Evolutionary conservation across 164 flowering plant species (phyloP).

Genomic region (Houttuynia cordata): DNA sequence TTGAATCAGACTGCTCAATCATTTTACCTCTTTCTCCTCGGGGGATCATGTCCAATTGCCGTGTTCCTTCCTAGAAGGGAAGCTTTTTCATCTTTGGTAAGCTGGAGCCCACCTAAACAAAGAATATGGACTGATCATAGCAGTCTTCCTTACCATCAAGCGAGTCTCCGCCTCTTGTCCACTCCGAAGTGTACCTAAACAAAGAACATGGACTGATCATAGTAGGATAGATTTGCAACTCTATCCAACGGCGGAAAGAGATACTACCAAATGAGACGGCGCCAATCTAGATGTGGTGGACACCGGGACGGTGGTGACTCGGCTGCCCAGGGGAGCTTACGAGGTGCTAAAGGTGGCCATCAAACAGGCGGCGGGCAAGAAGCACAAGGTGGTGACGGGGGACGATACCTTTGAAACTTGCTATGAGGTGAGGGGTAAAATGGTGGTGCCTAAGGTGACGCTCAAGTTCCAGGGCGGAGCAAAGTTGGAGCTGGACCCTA

Average conservation of each 20-base stretch:
- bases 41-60: too few relatives aligned
- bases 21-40: too few relatives aligned
- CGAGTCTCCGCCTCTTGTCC: too few relatives aligned
- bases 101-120: too few relatives aligned
- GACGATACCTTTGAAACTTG: slow-evolving; percentile 8
- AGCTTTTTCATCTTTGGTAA: too few relatives aligned
- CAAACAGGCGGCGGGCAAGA: background rate
- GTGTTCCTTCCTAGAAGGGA: too few relatives aligned
- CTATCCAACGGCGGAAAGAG: slow-evolving; percentile 1
- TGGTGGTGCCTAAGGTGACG: background rate
- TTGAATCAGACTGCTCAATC: too few relatives aligned
- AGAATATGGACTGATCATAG: too few relatives aligned
- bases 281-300: background rate
- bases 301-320: slow-evolving; percentile 1
- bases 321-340: background rate
- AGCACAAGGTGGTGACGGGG: background rate
- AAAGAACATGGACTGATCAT: too few relatives aligned
- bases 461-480: background rate
- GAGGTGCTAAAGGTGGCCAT: background rate
- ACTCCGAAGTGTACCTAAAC: too few relatives aligned
- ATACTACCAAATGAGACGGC: background rate
- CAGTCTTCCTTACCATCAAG: too few relatives aligned
- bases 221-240: background rate
- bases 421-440: slow-evolving; percentile 4
- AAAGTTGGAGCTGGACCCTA: background rate